phyloP scores from a whole-genome alignment of 371 early-diverging fungal species.

The Apophysomyces elegans region DNA sequence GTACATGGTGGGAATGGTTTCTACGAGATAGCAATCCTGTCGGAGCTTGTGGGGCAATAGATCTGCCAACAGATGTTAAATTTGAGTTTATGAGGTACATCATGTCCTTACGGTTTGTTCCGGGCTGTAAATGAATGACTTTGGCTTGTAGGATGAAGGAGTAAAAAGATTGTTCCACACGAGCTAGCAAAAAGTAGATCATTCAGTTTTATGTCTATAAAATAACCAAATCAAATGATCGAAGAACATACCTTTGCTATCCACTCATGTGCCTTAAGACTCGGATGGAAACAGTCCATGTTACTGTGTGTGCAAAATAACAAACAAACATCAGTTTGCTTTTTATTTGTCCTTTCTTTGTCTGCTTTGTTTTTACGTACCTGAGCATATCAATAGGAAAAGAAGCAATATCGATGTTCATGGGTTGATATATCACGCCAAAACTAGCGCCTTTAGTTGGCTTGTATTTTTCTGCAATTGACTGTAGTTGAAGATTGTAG shows the following conservation, averaged over 20 bases:
- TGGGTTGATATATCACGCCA: conserved; percentile 16
- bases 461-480: conserved; percentile 19
- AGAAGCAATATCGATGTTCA: conserved; percentile 12
- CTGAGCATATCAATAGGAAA: conserved; percentile 17
- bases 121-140: not conserved
- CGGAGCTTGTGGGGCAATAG: too few species aligned
- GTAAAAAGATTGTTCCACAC: conserved; percentile 22
- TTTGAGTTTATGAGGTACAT: too few species aligned
- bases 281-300: conserved; percentile 26
- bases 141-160: conserved; percentile 10
- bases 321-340: too few species aligned
- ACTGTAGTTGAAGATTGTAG: conserved; percentile 16
- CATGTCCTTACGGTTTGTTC: conserved; percentile 12
- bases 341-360: too few species aligned
- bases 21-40: too few species aligned
- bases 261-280: conserved; percentile 15
- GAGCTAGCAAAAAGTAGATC: not conserved
- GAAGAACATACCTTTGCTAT: conserved; percentile 16
- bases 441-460: conserved; percentile 7
- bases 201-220: too few species aligned
- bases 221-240: too few species aligned
- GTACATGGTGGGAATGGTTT: too few species aligned
- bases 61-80: too few species aligned
- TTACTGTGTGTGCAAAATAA: conserved; percentile 7
- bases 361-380: not conserved